phyloP scores from a whole-genome alignment of 805 yeast genomes.

The Metschnikowia lachancei region DNA sequence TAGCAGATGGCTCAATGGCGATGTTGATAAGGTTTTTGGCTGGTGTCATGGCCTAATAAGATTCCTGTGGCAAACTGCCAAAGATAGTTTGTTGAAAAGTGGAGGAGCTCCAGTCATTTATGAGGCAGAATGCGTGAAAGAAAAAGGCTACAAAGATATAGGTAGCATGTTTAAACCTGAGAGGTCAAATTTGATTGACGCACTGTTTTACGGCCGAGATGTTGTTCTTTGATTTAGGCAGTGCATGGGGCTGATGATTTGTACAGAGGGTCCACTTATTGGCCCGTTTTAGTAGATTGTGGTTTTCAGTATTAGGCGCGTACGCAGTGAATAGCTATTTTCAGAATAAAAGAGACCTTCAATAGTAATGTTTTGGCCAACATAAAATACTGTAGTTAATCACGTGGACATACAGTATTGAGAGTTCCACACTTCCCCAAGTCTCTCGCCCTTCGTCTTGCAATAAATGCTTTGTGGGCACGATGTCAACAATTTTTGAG shows the following conservation, averaged over 20 bases:
- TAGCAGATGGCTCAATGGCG: slow-evolving; percentile 61
- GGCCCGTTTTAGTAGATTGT: too few relatives aligned
- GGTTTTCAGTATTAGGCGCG: too few relatives aligned
- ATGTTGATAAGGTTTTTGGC: slow-evolving; percentile 74
- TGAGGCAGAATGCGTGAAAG: slow-evolving; percentile 47
- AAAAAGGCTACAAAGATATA: slow-evolving; percentile 30
- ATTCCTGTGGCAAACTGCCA: slow-evolving; percentile 93
- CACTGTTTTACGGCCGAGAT: slow-evolving; percentile 15
- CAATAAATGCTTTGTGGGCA: too few relatives aligned
- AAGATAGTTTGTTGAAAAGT: slow-evolving; percentile 58
- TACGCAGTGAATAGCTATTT: too few relatives aligned
- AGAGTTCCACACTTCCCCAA: too few relatives aligned
- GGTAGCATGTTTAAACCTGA: slow-evolving; percentile 17
- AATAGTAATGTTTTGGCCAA: too few relatives aligned
- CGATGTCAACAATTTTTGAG: too few relatives aligned
- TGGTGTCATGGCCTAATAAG: slow-evolving; percentile 75
- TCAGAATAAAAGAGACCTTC: too few relatives aligned
- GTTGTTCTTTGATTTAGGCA: slow-evolving; percentile 6
- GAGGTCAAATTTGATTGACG: slow-evolving; percentile 10
- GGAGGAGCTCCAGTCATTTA: slow-evolving; percentile 59
- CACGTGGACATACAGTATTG: too few relatives aligned
- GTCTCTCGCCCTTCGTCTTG: too few relatives aligned
- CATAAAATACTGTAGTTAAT: too few relatives aligned
- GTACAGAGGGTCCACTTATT: too few relatives aligned
- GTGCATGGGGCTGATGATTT: background rate